phyloP scores from a whole-genome alignment of 495 filamentous ascomycete genomes.

The Friedmanniomyces simplex region DNA sequence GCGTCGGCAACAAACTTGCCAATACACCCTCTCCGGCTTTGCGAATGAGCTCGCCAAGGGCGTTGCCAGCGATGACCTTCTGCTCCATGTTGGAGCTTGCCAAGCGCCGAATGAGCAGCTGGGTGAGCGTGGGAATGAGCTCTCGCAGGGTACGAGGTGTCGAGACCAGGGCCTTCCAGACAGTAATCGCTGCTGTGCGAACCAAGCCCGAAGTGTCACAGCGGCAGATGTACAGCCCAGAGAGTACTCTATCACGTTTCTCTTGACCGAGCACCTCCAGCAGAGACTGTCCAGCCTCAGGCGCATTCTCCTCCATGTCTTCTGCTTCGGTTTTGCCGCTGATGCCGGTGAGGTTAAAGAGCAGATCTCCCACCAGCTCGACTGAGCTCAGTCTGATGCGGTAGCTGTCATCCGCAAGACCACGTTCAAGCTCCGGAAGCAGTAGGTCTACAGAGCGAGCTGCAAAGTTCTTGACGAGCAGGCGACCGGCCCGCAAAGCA shows the following conservation, averaged over 20 bases:
- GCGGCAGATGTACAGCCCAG: constrained; percentile 91
- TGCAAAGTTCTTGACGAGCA: constrained; percentile 96
- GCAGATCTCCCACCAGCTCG: constrained; percentile 88
- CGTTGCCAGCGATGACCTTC: constrained; percentile 95
- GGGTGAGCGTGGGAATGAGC: constrained; percentile 83
- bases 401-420: constrained; percentile 88
- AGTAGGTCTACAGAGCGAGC: constrained; percentile 87
- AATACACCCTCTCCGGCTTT: constrained; percentile 93
- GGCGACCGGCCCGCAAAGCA: constrained; percentile 78
- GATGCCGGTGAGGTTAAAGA: constrained; percentile 97
- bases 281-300: constrained; percentile 79
- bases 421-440: constrained; percentile 87
- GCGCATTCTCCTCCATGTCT: constrained; percentile 64
- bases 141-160: constrained; percentile 90
- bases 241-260: constrained; percentile 88
- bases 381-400: constrained; percentile 96
- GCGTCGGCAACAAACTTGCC: constrained; percentile 73
- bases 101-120: constrained; percentile 86
- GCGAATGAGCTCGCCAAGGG: constrained; percentile 87
- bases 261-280: constrained; percentile 91
- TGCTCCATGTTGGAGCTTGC: constrained; percentile 96
- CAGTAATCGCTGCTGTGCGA: constrained; percentile 75
- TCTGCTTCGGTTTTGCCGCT: constrained; percentile 73
- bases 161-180: constrained; percentile 95
- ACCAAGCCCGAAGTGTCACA: constrained; percentile 93